A percentile compares a stretch with the other conserved stretches of the same genome.
phyloP scores from a whole-genome alignment of 2,329 filamentous ascomycete genomes.

The Calonectria hawksworthii region DNA sequence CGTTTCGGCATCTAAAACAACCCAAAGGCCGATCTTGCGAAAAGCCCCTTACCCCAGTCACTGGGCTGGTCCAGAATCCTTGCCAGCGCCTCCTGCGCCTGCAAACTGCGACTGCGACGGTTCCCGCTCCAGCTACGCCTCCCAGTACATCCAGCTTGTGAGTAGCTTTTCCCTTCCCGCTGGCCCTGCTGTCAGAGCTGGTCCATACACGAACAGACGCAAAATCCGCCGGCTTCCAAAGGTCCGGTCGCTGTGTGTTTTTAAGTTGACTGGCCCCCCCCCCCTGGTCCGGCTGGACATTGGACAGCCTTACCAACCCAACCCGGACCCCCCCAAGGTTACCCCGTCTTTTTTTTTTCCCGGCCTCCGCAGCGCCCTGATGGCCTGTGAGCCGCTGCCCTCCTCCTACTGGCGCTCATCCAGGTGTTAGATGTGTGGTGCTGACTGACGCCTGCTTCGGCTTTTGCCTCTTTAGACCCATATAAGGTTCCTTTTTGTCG shows the following conservation, averaged over 20 bases:
- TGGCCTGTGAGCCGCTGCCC: conserved; percentile 24
- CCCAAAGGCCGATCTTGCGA: conserved; percentile 7
- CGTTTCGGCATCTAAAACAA: conserved; percentile 11
- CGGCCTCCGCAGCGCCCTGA: conserved; percentile 31
- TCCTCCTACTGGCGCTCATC: conserved; percentile 15
- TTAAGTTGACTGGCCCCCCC: conserved; percentile 21
- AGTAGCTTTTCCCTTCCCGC: conserved; percentile 4
- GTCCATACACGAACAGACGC: conserved; percentile 1
- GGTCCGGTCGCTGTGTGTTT: conserved; percentile 22
- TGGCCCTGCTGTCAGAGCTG: background rate
- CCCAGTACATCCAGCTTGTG: conserved; percentile 9
- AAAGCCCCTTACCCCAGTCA: conserved; percentile 2
- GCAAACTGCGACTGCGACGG: conserved; percentile 14
- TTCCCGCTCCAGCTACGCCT: conserved; percentile 16
- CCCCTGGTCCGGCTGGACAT: conserved; percentile 19
- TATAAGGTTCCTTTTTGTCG: conserved; percentile 20
- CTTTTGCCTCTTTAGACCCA: conserved; percentile 19
- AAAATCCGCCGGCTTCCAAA: conserved; percentile 14
- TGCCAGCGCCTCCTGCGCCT: conserved; percentile 15
- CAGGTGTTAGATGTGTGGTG: conserved; percentile 21
- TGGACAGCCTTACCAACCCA: conserved; percentile 36
- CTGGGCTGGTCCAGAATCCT: conserved; percentile 11
- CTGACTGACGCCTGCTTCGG: conserved; percentile 23
- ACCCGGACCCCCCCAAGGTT: conserved; percentile 18
- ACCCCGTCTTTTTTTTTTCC: conserved; percentile 33